phyloP scores from a whole-genome alignment of 163 green algal genomes.

The Prototheca cutis region DNA sequence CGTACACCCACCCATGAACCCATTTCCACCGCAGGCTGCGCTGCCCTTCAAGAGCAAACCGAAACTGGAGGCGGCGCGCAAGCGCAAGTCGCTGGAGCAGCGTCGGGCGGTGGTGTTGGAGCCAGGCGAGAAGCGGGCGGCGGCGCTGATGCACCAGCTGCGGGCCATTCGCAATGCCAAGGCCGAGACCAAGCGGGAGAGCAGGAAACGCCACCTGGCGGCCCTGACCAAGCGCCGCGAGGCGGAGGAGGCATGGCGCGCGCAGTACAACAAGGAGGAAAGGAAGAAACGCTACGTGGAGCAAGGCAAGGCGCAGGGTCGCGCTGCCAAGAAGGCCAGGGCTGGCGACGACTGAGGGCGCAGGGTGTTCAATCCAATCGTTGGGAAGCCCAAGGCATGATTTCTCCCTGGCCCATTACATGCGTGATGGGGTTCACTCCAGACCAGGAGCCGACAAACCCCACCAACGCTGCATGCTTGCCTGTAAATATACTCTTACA shows the following conservation, averaged over 20 bases:
- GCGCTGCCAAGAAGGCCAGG: conserved; percentile 12
- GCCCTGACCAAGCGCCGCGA: conserved; percentile 45
- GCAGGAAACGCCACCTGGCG: conserved; percentile 27
- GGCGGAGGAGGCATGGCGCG: conserved; percentile 48
- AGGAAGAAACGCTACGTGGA: conserved; percentile 66
- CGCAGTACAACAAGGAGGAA: conserved; percentile 48
- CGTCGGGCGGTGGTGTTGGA: conserved; percentile 83
- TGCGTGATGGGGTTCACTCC: no score
- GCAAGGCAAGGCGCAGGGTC: conserved; percentile 28
- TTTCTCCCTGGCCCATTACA: no score
- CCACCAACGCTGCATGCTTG: no score
- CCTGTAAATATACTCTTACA: no score
- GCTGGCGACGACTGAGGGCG: background rate
- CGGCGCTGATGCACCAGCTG: conserved; percentile 81
- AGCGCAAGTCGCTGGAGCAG: conserved; percentile 75
- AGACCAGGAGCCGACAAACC: no score
- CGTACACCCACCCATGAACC: no score
- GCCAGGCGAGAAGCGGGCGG: conserved; percentile 42
- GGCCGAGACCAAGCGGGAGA: conserved; percentile 24
- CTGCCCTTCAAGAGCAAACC: conserved; percentile 95
- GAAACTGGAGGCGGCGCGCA: conserved; percentile 49
- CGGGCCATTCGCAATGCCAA: conserved; percentile 74
- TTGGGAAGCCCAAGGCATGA: no score
- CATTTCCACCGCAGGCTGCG: conserved; percentile 55
- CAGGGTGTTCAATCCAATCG: no score